Base-by-base conservation (phyloP, 1,284 basidiomycete species). In the Puccinia polysora region DNA sequence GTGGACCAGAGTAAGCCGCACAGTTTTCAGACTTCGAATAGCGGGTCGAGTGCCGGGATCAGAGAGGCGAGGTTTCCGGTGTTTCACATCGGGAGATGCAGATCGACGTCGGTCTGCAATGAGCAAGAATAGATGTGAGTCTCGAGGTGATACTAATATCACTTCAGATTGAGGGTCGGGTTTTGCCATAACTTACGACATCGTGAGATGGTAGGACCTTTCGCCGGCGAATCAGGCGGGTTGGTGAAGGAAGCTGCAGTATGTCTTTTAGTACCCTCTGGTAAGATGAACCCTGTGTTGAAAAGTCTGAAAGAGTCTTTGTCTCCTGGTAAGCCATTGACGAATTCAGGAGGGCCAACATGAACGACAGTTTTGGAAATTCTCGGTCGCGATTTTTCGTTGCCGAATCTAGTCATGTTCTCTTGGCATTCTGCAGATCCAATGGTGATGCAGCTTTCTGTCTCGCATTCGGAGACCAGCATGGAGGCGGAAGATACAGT, bases 221-320 rank as follows among this genome's bases (percentile, higher is more conserved):
- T 12, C 32, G 18, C 28, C 28, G 58, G 47, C 23, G 38, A 62
- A 28, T 62, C 68, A 25, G 36, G 43, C 23, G 34, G 45, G 43
- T 38, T 50, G 50, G 67, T 38, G n/a, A 52, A 53, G 43, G 59
- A 20, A 62, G 36, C 62, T 18, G 52, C 40, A 36, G 20, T 28
- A 56, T 65, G 60, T 12, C 70, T 49, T 36, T 62, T 49, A 34
- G 70, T 72, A 18, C 70, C 50, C 23, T 72, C 43, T 7, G 60
- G 70, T 30, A 72, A 32, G 30, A 72, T 72, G 23, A 56, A 72
- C 23, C 70, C 70, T 32, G 60, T 72, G 53, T 72, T 72, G 40
- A 72, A 72, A 15, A 72, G 43, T n/a, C 62, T 72, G 53, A 72
- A 64, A 18, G 62, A 72, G 23, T 64, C 70, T 53, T 55, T 72